Conservation (phyloP, 371 early-diverging fungal species). For the Mortierella sp. region DNA sequence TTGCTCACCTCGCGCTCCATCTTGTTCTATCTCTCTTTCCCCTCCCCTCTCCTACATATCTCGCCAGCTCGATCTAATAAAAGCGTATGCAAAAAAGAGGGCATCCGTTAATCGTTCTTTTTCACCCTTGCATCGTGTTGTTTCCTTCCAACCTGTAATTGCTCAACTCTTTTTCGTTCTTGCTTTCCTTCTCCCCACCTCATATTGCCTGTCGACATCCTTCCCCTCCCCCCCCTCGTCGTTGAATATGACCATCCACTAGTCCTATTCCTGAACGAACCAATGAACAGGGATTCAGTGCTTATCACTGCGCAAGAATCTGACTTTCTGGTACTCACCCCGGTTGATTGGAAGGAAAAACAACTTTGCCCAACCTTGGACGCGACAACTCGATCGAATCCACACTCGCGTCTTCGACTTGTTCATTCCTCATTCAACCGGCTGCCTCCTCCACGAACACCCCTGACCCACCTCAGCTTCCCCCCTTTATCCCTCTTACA, state of each 20-base stretch:
- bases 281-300: background rate
- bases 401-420: background rate
- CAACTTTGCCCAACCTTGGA: background rate
- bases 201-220: background rate
- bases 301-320: no score
- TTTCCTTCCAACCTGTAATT: background rate
- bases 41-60: constrained; percentile 9
- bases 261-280: constrained; percentile 2
- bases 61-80: background rate
- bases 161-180: background rate
- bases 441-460: background rate
- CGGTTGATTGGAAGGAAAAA: background rate
- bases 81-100: no score
- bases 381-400: background rate
- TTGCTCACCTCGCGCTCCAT: background rate
- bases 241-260: no score
- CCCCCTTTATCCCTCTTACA: background rate
- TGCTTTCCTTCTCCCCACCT: background rate
- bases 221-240: background rate
- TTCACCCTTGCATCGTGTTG: no score
- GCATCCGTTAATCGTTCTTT: background rate
- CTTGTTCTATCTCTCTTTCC: constrained; percentile 5
- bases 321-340: no score
- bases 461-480: background rate
- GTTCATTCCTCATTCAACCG: background rate